phyloP scores from a whole-genome alignment of 225 moss, liverwort and hornwort genomes.

The Pseudisothecium myosuroides region DNA sequence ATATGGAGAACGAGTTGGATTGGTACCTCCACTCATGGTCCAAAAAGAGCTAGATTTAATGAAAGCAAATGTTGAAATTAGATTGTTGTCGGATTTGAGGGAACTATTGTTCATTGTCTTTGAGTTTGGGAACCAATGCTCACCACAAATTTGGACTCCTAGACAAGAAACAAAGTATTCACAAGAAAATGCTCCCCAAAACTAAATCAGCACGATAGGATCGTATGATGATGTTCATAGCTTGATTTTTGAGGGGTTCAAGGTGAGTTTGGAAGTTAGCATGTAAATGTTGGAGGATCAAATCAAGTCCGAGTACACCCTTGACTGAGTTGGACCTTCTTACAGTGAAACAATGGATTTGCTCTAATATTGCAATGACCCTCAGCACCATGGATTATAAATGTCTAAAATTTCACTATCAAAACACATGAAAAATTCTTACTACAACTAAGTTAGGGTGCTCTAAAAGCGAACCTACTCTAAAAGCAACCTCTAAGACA shows the following conservation, averaged over 20 bases:
- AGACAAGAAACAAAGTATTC: neutral
- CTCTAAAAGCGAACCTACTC: neutral
- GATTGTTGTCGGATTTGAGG: too few species aligned
- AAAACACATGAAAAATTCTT: accelerated
- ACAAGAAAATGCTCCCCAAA: accelerated
- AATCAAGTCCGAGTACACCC: accelerated
- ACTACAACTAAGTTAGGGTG: neutral
- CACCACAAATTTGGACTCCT: neutral
- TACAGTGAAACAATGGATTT: neutral
- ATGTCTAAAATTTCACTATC: neutral
- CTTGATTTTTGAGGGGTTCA: neutral
- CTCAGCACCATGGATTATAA: neutral
- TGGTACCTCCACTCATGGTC: accelerated
- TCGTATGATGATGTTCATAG: accelerated
- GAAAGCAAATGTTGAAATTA: neutral
- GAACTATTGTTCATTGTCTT: neutral
- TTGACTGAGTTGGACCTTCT: accelerated
- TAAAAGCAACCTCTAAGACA: neutral
- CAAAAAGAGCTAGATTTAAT: neutral
- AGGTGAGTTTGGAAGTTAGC: accelerated
- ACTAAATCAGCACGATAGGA: accelerated
- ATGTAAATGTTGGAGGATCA: accelerated
- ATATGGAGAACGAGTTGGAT: neutral
- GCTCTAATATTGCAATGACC: neutral
- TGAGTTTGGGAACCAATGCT: accelerated